Evolutionary conservation across 2,329 filamentous ascomycete species (phyloP).

Genomic region (Cytospora piceae): DNA sequence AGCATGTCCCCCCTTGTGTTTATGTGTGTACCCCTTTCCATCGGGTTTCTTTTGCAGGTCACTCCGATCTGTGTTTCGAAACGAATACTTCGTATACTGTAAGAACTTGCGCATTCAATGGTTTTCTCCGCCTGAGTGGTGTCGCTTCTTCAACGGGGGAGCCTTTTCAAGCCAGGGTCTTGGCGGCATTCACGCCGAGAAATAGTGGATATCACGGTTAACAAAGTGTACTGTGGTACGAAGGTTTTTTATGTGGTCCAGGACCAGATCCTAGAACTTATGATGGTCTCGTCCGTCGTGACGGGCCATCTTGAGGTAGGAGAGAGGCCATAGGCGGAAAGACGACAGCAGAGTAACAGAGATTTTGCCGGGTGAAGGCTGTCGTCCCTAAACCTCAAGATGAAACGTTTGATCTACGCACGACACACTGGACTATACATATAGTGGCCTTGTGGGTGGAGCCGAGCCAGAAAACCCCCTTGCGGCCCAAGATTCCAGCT

Average conservation of each 20-base stretch:
- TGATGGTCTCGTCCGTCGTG: too few species aligned
- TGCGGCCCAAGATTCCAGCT: not conserved
- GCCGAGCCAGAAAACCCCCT: not conserved
- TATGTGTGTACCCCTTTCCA: too few species aligned
- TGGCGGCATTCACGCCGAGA: too few species aligned
- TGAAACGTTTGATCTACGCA: not conserved
- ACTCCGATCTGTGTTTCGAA: not conserved
- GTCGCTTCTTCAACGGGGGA: too few species aligned
- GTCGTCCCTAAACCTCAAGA: not conserved
- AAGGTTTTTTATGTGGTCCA: too few species aligned
- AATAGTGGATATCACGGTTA: too few species aligned
- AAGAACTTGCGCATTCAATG: too few species aligned
- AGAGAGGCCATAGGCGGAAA: not conserved
- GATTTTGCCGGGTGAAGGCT: not conserved
- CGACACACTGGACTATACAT: not conserved
- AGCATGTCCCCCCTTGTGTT: not conserved
- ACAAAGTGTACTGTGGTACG: too few species aligned
- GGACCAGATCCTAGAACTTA: too few species aligned
- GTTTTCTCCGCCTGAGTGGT: too few species aligned
- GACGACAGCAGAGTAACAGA: not conserved
- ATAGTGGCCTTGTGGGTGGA: not conserved
- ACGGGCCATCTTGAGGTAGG: not conserved
- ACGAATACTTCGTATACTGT: too few species aligned
- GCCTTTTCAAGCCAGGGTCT: too few species aligned
- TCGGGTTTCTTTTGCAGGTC: not conserved